Conservation (phyloP, 2,329 filamentous ascomycete species). For the Microsporum audouinii region DNA sequence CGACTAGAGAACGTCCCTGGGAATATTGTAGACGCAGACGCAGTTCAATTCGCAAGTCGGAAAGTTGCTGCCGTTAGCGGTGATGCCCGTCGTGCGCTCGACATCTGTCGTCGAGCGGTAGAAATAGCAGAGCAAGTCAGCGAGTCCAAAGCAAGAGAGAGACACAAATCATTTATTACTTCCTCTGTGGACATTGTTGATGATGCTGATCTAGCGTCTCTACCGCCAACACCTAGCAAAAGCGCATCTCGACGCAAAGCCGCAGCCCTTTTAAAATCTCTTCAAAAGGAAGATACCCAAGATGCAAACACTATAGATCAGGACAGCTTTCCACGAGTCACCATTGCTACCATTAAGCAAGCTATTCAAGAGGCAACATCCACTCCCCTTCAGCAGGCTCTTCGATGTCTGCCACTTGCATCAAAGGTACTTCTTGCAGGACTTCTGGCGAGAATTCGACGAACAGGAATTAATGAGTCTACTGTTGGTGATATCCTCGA, state of each 20-base stretch:
- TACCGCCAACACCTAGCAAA: constrained; percentile 37
- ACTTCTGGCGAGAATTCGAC: constrained; percentile 62
- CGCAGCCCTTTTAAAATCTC: not conserved
- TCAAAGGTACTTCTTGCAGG: constrained; percentile 79
- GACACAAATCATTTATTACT: constrained; percentile 2
- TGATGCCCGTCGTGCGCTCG: constrained; percentile 79
- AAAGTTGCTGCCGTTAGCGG: constrained; percentile 96
- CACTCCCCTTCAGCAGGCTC: constrained; percentile 79
- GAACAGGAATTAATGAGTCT: constrained; percentile 77
- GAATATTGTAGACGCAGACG: constrained; percentile 82
- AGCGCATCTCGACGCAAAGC: constrained; percentile 16
- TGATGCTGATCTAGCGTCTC: constrained; percentile 24
- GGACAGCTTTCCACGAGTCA: constrained; percentile 50
- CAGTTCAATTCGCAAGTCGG: constrained; percentile 87
- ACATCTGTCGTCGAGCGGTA: constrained; percentile 89
- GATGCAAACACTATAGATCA: constrained; percentile 9
- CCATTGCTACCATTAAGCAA: constrained; percentile 83
- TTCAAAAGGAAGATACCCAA: not conserved
- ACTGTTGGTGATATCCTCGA: constrained; percentile 81
- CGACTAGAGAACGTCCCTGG: constrained; percentile 78
- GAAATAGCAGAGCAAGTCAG: constrained; percentile 78
- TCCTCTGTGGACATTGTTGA: constrained; percentile 11
- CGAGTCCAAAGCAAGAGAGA: constrained; percentile 21
- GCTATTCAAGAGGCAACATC: constrained; percentile 93
- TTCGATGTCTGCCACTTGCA: constrained; percentile 68